Conservation (phyloP, 2,329 filamentous ascomycete genomes). For the Coniochaeta hoffmannii region DNA sequence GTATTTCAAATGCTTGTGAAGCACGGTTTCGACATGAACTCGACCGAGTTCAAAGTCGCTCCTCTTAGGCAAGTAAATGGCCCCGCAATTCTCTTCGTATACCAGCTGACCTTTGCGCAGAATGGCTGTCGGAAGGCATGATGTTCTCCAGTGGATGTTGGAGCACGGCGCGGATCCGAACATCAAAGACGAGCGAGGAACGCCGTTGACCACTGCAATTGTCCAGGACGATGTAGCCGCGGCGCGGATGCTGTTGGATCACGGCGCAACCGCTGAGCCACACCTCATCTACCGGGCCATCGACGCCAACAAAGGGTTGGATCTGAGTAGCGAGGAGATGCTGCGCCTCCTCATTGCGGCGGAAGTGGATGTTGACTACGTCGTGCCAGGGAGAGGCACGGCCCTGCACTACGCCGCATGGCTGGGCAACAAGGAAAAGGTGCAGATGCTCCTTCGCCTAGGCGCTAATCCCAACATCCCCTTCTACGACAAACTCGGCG, state of each 20-base stretch:
- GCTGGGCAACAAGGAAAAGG: not conserved
- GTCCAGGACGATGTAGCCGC: not conserved
- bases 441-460: constrained; percentile 3
- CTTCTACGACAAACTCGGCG: constrained; percentile 1
- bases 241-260: constrained; percentile 1
- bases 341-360: not conserved
- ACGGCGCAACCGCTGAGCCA: constrained; percentile 2
- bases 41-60: not conserved
- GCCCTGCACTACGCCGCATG: constrained; percentile 1
- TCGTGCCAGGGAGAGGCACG: not conserved
- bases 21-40: constrained; percentile 3
- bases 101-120: constrained; percentile 1
- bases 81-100: constrained; percentile 1
- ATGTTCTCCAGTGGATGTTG: constrained; percentile 2
- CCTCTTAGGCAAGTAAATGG: not conserved
- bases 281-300: constrained; percentile 1
- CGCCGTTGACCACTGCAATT: not conserved
- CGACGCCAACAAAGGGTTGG: constrained; percentile 1
- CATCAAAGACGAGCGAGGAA: not conserved
- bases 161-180: constrained; percentile 2
- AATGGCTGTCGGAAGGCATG: constrained; percentile 1
- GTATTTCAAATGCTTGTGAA: constrained; percentile 1
- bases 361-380: constrained; percentile 1
- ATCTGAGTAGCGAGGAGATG: not conserved
- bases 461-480: constrained; percentile 2